Base-by-base conservation (phyloP, 2,329 filamentous ascomycete species). In the Claviceps sp. region DNA sequence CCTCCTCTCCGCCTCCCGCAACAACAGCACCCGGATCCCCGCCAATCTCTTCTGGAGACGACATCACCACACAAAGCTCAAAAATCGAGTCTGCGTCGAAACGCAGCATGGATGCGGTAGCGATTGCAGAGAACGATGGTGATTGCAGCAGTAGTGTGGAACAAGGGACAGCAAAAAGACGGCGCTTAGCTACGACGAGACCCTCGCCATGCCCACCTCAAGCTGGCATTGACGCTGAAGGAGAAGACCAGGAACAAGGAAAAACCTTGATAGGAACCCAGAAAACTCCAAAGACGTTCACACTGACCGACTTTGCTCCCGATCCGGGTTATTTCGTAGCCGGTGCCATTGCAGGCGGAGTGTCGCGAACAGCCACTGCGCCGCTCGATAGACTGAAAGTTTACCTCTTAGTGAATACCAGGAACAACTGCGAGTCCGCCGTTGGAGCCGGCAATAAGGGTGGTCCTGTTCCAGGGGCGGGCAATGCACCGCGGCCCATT, bases 281-380 rank as follows among this genome's bases (percentile, higher is more conserved):
- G 59, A 64, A 62, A 57, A n/a, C 53, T 39, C 48, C 38, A 50
- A 70, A 65, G 68, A 74, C 73, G 67, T 68, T 65, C 65, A 73
- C 68, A 73, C 79, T 84, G 74, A 82, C 79, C 68, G 73, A 75
- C 67, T 77, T 85, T 75, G 75, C 89, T 69, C 87, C 87, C 69
- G 80, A 89, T 81, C 78, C 85, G 95, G 93, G 93, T 78, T 98
- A 97, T 73, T 98, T 97, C 71, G 71, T 95, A 72, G 93, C 93
- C 68, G 93, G 93, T 75, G 93, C 89, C 69, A 76, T 95, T 66
- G 89, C 91, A 67, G 93, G 93, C 67, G 91, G 89, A 67, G 84
- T 96, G 62, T 97, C 91, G 65, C 85, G 93, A 65, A 97, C 93
- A 65, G 86, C 88, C 57, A 98, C 93, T 60, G 93, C 93, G 55